Percentiles rank a stretch among this genome's conserved stretches.
Evolutionary conservation across 202 grass and related monocot genomes (phyloP).

Genomic region (Carex arenaria): DNA sequence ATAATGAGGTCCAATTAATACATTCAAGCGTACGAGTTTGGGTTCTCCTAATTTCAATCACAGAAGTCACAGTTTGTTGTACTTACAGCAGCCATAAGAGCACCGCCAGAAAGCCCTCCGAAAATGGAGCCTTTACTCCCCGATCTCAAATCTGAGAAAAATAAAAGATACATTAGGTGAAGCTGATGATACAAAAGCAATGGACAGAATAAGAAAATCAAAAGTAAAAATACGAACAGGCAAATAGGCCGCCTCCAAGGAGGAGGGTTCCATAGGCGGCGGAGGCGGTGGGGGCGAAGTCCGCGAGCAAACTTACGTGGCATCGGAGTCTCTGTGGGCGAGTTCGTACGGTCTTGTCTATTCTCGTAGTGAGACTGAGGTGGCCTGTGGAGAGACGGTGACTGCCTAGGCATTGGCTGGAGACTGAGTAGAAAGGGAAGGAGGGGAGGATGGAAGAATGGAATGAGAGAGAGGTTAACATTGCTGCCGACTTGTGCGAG

Average conservation of each 20-base stretch:
- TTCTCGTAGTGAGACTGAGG: background rate
- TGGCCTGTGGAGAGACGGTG: background rate
- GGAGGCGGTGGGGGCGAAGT: conserved; percentile 43
- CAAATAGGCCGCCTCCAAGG: conserved; percentile 62
- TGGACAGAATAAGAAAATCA: background rate
- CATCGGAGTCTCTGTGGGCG: conserved; percentile 23
- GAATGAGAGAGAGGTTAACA: conserved; percentile 8
- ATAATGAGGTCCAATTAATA: background rate
- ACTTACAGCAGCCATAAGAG: conserved; percentile 72
- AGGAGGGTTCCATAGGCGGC: conserved; percentile 58
- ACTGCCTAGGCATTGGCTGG: background rate
- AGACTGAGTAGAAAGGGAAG: background rate
- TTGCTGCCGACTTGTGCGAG: conserved; percentile 27
- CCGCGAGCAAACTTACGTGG: conserved; percentile 38
- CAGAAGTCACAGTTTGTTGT: background rate
- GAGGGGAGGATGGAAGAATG: conserved; percentile 8
- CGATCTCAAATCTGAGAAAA: conserved; percentile 58
- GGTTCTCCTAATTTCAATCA: background rate
- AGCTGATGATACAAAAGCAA: background rate
- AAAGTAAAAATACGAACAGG: conserved; percentile 33
- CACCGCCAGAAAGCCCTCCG: conserved; percentile 65
- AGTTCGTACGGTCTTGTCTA: background rate
- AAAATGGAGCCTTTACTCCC: conserved; percentile 81
- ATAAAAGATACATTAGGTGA: background rate
- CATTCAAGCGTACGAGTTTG: background rate